Evolutionary conservation across 345 rosid genomes (phyloP).

Genomic region (Kandelia obovata): DNA sequence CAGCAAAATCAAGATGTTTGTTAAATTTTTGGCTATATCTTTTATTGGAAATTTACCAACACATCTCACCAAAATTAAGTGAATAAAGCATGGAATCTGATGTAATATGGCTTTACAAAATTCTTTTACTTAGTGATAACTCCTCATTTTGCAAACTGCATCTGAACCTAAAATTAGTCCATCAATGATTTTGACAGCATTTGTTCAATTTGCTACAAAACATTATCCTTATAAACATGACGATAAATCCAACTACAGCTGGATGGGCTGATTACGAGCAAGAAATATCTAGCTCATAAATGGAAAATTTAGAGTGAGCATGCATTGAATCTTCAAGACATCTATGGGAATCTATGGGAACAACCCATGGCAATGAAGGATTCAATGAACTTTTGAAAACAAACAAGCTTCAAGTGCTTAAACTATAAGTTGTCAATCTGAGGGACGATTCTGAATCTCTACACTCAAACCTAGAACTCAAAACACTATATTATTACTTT

Average conservation of each 20-base stretch:
- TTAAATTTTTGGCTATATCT: not conserved
- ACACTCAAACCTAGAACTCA: not conserved
- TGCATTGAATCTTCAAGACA: not conserved
- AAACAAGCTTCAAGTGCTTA: not conserved
- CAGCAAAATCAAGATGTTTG: not conserved
- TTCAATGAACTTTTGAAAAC: not conserved
- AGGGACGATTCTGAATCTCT: not conserved
- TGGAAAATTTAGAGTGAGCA: not conserved
- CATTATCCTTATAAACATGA: not conserved
- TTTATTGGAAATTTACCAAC: slow-evolving; percentile 1
- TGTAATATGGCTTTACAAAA: too few species aligned
- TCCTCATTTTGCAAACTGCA: too few species aligned
- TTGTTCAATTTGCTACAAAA: too few species aligned
- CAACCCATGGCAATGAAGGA: not conserved
- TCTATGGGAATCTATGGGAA: not conserved
- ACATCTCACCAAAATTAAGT: not conserved
- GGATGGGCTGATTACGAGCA: not conserved
- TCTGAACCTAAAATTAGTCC: too few species aligned
- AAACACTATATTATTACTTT: not conserved
- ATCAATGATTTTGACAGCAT: too few species aligned
- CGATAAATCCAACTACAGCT: not conserved
- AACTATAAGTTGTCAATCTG: not conserved
- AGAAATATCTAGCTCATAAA: not conserved
- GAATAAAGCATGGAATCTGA: too few species aligned
- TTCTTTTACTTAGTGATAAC: too few species aligned